Evolutionary conservation across 2,329 filamentous ascomycete species (phyloP).

Genomic region (Colletotrichum musicola): DNA sequence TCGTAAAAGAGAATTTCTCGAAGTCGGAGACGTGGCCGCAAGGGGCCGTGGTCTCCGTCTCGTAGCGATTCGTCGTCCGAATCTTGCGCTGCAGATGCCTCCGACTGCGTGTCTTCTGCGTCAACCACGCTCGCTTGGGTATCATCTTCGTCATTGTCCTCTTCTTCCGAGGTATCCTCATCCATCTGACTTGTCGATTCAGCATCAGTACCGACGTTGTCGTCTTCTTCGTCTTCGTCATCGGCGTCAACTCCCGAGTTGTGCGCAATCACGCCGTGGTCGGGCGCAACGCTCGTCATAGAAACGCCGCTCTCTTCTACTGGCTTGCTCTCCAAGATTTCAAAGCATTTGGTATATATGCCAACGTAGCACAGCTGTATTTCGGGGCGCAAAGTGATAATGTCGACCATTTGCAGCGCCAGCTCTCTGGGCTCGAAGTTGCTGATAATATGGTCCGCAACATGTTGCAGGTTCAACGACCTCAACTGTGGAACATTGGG

Average conservation of each 20-base stretch:
- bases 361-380: conserved; percentile 84
- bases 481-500: conserved; percentile 78
- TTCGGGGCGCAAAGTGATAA: conserved; percentile 81
- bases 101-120: conserved; percentile 45
- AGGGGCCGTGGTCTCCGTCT: conserved; percentile 56
- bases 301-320: conserved; percentile 53
- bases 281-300: conserved; percentile 33
- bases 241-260: conserved; percentile 48
- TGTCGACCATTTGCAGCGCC: conserved; percentile 81
- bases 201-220: conserved; percentile 51
- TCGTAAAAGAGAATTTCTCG: conserved; percentile 88
- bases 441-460: conserved; percentile 70
- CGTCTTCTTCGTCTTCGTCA: conserved; percentile 47
- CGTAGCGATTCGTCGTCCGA: conserved; percentile 64
- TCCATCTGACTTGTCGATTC: conserved; percentile 46
- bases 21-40: conserved; percentile 67
- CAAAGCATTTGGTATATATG: conserved; percentile 82
- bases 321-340: conserved; percentile 76
- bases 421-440: conserved; percentile 74
- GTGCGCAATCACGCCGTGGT: conserved; percentile 38
- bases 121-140: conserved; percentile 48
- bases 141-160: conserved; percentile 48
- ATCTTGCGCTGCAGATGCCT: conserved; percentile 44
- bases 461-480: conserved; percentile 77
- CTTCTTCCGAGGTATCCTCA: conserved; percentile 48